phyloP scores from a whole-genome alignment of 129 eudicot genomes.

The Centrapalus pauciflorus region DNA sequence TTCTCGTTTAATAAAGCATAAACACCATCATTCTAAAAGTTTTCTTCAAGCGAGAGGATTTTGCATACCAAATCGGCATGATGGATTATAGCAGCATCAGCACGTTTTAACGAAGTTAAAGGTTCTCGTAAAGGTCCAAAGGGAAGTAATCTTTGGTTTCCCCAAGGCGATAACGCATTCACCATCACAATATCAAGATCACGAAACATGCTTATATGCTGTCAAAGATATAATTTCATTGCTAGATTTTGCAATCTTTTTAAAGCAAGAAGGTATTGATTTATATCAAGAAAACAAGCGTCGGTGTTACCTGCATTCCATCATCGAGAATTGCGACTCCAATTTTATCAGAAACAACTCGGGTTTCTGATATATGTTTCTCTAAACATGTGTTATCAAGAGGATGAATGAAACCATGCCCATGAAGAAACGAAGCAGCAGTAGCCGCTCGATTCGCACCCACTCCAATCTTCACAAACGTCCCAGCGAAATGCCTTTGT shows the following conservation, averaged over 20 bases:
- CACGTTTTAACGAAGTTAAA: constrained; percentile 63
- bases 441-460: constrained; percentile 69
- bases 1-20: neutral
- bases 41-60: neutral
- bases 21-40: neutral
- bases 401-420: constrained; percentile 33
- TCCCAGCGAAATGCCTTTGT: constrained; percentile 59
- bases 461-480: constrained; percentile 58
- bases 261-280: neutral
- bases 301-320: constrained; percentile 85
- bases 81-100: constrained; percentile 68
- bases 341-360: constrained; percentile 30
- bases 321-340: constrained; percentile 76
- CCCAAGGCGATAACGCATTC: constrained; percentile 83
- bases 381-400: constrained; percentile 7
- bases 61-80: constrained; percentile 86
- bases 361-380: constrained; percentile 13
- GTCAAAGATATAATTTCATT: constrained; percentile 14
- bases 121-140: constrained; percentile 92
- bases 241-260: neutral
- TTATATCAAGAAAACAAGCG: neutral
- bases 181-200: constrained; percentile 88
- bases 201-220: constrained; percentile 70
- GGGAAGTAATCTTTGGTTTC: constrained; percentile 63
- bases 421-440: constrained; percentile 50